Conservation (phyloP, 2,329 filamentous ascomycete genomes). For the Pseudogymnoascus pannorum region DNA sequence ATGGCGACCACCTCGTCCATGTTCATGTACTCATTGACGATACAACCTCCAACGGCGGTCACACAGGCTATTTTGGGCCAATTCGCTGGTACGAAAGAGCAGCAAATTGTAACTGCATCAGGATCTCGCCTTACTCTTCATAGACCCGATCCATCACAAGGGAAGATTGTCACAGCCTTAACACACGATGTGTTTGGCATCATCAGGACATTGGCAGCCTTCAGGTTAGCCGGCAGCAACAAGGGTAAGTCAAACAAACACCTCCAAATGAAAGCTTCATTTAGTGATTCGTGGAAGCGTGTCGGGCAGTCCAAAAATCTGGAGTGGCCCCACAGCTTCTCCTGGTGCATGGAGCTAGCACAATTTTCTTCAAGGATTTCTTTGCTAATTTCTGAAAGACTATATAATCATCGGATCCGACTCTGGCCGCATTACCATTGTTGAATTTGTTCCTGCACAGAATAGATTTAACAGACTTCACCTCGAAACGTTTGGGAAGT, state of each 20-base stretch:
- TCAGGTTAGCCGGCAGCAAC: conserved; percentile 84
- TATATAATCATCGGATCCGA: conserved; percentile 94
- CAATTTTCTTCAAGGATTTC: conserved; percentile 6
- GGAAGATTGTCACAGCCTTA: conserved; percentile 77
- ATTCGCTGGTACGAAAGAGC: conserved; percentile 92
- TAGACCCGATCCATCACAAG: conserved; percentile 75
- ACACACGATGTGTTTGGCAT: conserved; percentile 96
- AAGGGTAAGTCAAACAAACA: conserved; percentile 69
- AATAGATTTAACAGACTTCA: conserved; percentile 87
- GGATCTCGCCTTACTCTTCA: conserved; percentile 85
- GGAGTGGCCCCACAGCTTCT: conserved; percentile 12
- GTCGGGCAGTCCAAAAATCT: conserved; percentile 40
- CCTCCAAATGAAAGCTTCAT: conserved; percentile 45
- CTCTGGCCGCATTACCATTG: conserved; percentile 86
- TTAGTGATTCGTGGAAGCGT: conserved; percentile 64
- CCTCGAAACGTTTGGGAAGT: conserved; percentile 97
- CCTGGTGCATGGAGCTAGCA: conserved; percentile 3
- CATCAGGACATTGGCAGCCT: conserved; percentile 79
- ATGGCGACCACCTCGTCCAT: conserved; percentile 99
- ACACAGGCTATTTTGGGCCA: conserved; percentile 89
- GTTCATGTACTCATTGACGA: conserved; percentile 96
- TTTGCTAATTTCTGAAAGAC: conserved; percentile 48
- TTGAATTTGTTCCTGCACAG: conserved; percentile 81
- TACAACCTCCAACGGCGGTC: conserved; percentile 84
- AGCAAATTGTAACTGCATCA: conserved; percentile 91